A percentile compares a stretch with the other conserved stretches of the same genome.
Conservation (phyloP, 2,329 filamentous ascomycete species). For the Diaporthe ampelina region DNA sequence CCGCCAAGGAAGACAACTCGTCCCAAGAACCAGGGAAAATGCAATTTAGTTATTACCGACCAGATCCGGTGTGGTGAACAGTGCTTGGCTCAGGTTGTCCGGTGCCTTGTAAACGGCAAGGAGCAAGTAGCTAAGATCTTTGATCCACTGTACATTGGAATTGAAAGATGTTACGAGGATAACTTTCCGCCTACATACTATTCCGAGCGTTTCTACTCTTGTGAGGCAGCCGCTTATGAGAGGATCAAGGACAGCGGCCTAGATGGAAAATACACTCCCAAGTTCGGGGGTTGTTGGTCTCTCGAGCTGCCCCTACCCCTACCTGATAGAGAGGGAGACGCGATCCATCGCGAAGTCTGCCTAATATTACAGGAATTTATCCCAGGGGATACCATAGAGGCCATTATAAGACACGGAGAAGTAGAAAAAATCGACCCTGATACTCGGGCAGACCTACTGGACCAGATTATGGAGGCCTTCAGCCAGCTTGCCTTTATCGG, state of each 20-base stretch:
- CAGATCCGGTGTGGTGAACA: slow-evolving; percentile 11
- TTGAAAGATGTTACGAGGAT: not conserved
- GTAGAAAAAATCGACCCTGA: not conserved
- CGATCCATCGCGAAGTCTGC: not conserved
- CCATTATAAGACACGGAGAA: not conserved
- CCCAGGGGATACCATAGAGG: slow-evolving; percentile 6
- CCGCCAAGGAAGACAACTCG: slow-evolving; percentile 8
- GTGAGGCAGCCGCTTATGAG: slow-evolving; percentile 21
- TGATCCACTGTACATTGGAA: not conserved
- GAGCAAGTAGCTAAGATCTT: slow-evolving; percentile 24
- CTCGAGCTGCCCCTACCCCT: not conserved
- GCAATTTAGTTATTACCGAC: not conserved
- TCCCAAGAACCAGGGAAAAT: slow-evolving; percentile 8
- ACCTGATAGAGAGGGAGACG: not conserved
- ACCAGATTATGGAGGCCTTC: not conserved
- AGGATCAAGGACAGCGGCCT: not conserved
- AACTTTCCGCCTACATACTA: slow-evolving; percentile 20
- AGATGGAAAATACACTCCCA: not conserved
- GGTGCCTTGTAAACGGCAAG: not conserved
- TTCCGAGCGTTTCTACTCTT: slow-evolving; percentile 9
- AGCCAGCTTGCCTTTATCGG: not conserved
- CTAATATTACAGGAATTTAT: slow-evolving; percentile 7
- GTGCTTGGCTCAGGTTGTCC: slow-evolving; percentile 8
- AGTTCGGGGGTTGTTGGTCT: not conserved
- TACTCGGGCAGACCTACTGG: not conserved